Conservation (phyloP, 148 eudicot genomes). For the Rheum nobile region DNA sequence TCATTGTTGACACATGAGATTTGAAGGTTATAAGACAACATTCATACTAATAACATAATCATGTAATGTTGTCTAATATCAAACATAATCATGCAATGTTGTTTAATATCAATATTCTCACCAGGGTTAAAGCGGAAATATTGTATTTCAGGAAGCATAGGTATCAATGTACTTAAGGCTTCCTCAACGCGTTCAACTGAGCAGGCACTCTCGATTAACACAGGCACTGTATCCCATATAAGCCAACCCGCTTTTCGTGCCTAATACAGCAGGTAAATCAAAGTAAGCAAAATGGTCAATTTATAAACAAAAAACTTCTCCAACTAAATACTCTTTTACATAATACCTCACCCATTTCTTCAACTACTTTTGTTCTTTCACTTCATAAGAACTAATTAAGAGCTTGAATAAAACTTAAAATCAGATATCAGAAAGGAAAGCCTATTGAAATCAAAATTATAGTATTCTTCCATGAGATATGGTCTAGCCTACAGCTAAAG, state of each 20-base stretch:
- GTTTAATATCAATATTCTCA: conserved; percentile 13
- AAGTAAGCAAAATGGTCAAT: neutral
- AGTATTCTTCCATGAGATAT: neutral
- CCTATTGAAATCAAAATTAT: neutral
- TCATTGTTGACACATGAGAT: neutral
- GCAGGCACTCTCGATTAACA: conserved; percentile 96
- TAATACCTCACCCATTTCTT: neutral
- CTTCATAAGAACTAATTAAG: neutral
- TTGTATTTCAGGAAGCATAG: conserved; percentile 88
- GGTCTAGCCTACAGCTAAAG: neutral
- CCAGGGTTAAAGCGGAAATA: conserved; percentile 97
- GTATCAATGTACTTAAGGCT: conserved; percentile 79
- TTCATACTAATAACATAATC: neutral
- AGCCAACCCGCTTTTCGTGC: conserved; percentile 92
- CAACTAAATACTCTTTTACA: neutral
- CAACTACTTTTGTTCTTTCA: neutral
- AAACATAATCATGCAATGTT: neutral
- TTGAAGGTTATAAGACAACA: neutral
- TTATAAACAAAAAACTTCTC: neutral
- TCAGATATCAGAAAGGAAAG: neutral
- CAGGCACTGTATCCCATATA: conserved; percentile 93
- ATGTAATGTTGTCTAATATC: neutral
- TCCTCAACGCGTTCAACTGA: conserved; percentile 95
- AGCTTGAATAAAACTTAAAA: neutral
- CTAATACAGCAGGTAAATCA: conserved; percentile 22